phyloP scores from a whole-genome alignment of 495 filamentous ascomycete genomes.

The Pseudoneurospora amorphoporcata region DNA sequence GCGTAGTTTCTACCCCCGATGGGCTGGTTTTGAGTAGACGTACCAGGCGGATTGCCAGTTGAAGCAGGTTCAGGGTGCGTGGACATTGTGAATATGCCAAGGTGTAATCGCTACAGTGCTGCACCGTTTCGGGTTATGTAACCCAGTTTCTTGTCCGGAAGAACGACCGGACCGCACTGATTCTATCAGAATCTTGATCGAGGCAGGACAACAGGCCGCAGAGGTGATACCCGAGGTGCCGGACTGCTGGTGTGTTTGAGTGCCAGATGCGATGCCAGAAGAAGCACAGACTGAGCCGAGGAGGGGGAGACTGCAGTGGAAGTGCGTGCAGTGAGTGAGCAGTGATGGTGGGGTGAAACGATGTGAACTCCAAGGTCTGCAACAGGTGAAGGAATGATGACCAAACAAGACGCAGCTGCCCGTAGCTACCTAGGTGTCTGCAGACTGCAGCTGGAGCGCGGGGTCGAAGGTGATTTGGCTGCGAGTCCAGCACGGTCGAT shows the following conservation, averaged over 20 bases:
- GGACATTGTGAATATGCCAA: neutral
- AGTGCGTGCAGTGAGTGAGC: neutral
- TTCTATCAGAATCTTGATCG: neutral
- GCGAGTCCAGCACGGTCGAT: neutral
- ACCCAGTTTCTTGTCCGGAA: neutral
- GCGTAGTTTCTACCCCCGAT: neutral
- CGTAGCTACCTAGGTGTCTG: neutral
- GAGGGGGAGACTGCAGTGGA: neutral
- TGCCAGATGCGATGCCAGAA: neutral
- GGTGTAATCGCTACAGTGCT: neutral
- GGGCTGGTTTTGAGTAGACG: neutral
- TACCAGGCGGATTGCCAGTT: neutral
- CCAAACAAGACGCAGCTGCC: neutral
- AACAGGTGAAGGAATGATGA: neutral
- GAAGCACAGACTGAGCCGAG: neutral
- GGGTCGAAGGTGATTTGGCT: neutral
- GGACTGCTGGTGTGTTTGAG: neutral
- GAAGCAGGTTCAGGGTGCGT: neutral
- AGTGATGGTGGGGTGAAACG: neutral
- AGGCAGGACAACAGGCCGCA: neutral
- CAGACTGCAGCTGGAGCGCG: neutral
- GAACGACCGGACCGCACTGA: conserved; percentile 2
- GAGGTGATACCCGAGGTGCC: neutral
- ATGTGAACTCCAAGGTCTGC: neutral
- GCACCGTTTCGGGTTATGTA: neutral